Conservation (phyloP, 2,329 filamentous ascomycete genomes). For the Colletotrichum sp. region DNA sequence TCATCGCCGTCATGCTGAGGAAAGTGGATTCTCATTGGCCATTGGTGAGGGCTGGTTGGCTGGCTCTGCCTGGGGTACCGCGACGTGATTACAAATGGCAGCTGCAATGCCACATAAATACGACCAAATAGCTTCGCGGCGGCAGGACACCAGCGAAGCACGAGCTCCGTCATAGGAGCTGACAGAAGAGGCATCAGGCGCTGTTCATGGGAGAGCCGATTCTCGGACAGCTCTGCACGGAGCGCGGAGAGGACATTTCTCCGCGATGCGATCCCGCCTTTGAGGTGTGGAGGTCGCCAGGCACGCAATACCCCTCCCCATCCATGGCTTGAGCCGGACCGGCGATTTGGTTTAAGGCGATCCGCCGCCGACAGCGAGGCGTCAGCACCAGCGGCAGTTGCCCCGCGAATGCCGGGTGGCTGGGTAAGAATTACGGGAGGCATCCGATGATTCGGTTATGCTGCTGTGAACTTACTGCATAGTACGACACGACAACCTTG, state of each 20-base stretch:
- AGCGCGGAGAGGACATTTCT: neutral
- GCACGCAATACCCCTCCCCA: neutral
- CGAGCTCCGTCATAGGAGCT: neutral
- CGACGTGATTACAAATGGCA: conserved; percentile 6
- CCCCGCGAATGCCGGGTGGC: neutral
- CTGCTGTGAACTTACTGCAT: neutral
- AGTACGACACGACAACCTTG: neutral
- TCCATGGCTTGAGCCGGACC: neutral
- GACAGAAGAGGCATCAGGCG: neutral
- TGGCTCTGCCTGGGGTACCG: neutral
- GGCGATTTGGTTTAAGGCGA: neutral
- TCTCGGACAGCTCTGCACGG: neutral
- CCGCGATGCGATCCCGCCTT: neutral
- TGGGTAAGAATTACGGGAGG: neutral
- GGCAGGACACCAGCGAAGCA: neutral
- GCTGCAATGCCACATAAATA: neutral
- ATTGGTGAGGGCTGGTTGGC: conserved; percentile 1
- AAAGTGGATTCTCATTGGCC: neutral
- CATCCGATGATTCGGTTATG: neutral
- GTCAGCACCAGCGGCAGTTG: neutral
- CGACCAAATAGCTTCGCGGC: neutral
- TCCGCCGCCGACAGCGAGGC: neutral
- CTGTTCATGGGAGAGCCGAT: neutral
- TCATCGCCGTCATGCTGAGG: conserved; percentile 9
- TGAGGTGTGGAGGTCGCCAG: neutral